phyloP scores from a whole-genome alignment of 805 yeast species.

The Cephaloascus fragrans region DNA sequence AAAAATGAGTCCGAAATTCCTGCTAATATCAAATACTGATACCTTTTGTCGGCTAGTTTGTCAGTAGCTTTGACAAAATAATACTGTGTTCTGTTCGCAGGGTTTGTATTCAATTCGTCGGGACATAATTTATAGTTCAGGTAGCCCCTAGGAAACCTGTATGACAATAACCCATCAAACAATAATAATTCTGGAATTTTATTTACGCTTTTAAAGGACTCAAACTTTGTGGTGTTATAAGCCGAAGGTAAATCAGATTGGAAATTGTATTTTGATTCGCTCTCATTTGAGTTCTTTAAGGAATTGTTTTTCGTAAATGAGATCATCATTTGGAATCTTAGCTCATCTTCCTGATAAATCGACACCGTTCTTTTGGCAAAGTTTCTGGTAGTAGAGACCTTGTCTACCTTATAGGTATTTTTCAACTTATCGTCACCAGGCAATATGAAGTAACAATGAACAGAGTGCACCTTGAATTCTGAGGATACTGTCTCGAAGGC shows the following conservation, averaged over 20 bases:
- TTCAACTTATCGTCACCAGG: constrained; percentile 40
- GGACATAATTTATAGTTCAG: constrained; percentile 15
- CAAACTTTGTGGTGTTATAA: background rate
- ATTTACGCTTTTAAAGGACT: too few relatives aligned
- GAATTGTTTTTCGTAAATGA: constrained; percentile 20
- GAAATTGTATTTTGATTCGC: background rate
- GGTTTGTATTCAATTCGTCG: constrained; percentile 13
- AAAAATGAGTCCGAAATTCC: constrained; percentile 51
- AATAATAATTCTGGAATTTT: background rate
- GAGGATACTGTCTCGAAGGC: constrained; percentile 37
- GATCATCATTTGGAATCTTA: constrained; percentile 43
- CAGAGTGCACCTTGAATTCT: constrained; percentile 42
- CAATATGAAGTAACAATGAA: constrained; percentile 52
- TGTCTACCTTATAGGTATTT: constrained; percentile 43
- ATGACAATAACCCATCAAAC: constrained; percentile 8
- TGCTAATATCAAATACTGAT: constrained; percentile 46
- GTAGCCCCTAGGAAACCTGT: constrained; percentile 22
- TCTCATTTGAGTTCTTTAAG: background rate
- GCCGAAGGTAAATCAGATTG: background rate
- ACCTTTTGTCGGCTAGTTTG: constrained; percentile 6
- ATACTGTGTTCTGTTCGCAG: constrained; percentile 13
- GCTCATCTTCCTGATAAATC: constrained; percentile 41
- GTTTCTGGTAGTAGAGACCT: constrained; percentile 42
- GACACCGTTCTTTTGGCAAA: constrained; percentile 43
- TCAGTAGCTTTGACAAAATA: constrained; percentile 6